Evolutionary conservation across 495 filamentous ascomycete species (phyloP).

Genomic region (Xylaria acuta): DNA sequence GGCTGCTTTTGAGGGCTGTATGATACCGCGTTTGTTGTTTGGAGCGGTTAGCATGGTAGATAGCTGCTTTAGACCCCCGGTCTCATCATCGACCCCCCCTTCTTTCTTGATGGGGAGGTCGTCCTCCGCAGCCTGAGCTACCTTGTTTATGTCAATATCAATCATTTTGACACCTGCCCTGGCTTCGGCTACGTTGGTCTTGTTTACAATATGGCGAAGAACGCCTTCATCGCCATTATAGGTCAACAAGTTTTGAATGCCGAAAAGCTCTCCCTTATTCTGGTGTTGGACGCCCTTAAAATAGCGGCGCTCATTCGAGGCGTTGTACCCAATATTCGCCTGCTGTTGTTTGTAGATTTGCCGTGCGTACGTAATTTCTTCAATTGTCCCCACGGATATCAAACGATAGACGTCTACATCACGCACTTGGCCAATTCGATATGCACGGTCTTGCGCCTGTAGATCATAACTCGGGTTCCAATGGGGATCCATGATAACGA

Average conservation of each 20-base stretch:
- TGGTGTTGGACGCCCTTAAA: conserved; percentile 94
- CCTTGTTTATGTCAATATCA: conserved; percentile 71
- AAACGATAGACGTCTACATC: conserved; percentile 97
- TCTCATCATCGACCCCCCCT: conserved; percentile 54
- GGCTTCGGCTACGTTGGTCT: conserved; percentile 95
- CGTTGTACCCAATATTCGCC: conserved; percentile 96
- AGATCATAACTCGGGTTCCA: conserved; percentile 96
- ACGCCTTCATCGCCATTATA: conserved; percentile 82
- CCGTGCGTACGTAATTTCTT: conserved; percentile 95
- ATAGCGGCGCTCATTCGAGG: conserved; percentile 88
- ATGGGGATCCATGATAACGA: conserved; percentile 95
- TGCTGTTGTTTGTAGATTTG: conserved; percentile 99
- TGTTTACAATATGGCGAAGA: conserved; percentile 92
- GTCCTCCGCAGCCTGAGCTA: conserved; percentile 60
- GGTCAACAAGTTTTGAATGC: conserved; percentile 83
- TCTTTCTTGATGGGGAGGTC: conserved; percentile 49
- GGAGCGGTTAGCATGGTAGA: conserved; percentile 69
- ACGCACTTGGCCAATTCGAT: conserved; percentile 89
- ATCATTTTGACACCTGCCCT: conserved; percentile 82
- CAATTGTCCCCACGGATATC: conserved; percentile 91
- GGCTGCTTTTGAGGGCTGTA: conserved; percentile 35
- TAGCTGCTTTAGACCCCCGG: conserved; percentile 77
- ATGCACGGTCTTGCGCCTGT: conserved; percentile 95
- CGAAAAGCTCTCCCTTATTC: conserved; percentile 93
- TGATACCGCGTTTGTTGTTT: conserved; percentile 39